These are phyloP conservation scores for Xylariaceae sp. DNA, from an alignment of 2,329 filamentous ascomycete genomes.

Conservation along the genomic window DNA sequence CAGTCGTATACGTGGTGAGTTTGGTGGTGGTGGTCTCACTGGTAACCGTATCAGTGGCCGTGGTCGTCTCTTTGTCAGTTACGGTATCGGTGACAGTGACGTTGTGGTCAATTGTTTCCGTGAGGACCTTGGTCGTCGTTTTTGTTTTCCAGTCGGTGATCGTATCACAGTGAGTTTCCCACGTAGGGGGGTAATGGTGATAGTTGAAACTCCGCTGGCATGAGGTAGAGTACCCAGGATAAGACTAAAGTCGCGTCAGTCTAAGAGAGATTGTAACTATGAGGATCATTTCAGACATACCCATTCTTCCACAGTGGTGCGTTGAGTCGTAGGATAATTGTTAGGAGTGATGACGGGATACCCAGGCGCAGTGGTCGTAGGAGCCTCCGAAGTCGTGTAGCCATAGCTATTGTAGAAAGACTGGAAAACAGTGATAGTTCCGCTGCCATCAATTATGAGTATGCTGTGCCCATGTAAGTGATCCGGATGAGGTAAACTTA, in stretches of 20 bases:
- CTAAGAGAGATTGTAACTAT: neutral
- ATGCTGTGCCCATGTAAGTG: constrained; percentile 5
- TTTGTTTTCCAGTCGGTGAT: constrained; percentile 11
- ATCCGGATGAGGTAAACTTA: constrained; percentile 14
- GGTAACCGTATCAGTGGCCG: constrained; percentile 2
- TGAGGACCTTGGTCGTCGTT: constrained; percentile 1
- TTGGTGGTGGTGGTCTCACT: neutral
- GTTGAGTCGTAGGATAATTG: constrained; percentile 12
- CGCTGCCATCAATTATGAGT: constrained; percentile 14
- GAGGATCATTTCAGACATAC: constrained; percentile 5
- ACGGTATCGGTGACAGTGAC: neutral
- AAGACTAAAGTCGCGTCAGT: constrained; percentile 14
- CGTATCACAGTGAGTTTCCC: constrained; percentile 6
- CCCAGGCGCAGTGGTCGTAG: constrained; percentile 15
- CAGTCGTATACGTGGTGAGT: constrained; percentile 21
- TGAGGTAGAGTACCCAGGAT: constrained; percentile 10
- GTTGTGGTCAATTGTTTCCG: constrained; percentile 5
- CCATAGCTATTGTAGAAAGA: constrained; percentile 16
- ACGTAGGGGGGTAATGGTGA: neutral
- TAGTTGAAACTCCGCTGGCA: neutral
- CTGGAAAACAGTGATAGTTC: constrained; percentile 19
- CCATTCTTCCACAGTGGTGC: constrained; percentile 4
- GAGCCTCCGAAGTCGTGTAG: constrained; percentile 2
- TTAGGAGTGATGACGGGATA: constrained; percentile 16
- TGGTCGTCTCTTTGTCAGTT: constrained; percentile 1